Base-by-base conservation (phyloP, 2,329 filamentous ascomycete species). In the Aspergillus japonicus region DNA sequence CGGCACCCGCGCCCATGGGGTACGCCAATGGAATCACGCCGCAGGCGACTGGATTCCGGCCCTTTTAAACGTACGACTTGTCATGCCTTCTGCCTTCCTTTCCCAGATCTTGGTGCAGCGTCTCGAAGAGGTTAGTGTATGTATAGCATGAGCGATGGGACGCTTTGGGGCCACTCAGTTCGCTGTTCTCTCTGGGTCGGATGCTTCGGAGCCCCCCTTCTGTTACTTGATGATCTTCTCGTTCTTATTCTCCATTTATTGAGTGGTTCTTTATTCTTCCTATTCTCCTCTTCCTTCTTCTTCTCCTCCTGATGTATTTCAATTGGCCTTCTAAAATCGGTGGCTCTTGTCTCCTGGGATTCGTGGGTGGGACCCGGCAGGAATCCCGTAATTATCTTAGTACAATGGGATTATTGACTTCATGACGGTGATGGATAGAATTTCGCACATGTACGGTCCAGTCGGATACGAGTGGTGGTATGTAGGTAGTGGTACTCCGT, bases 11-110 rank as follows among this genome's bases (percentile, higher is more conserved):
- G 57, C 88, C 90, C 10, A 85, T 85, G 54, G 87, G 89, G 3
- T 96, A 95, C 72, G 83, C 91, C 23, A 98, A 97, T 73, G 94
- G 94, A 59, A 91, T 97, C 71, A 88, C 89, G 60, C 90, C 93
- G 60, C 93, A 97, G 81, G 85, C 90, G 55, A 98, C 94, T 65
- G 92, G 90, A 61, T 93, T 86, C 77, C 79, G 80, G 59, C 80
- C 78, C 55, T 85, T 85, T 69, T 85, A 80, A 72, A 69, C 60
- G 59, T 42, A 58, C 47, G 51, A 61, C 47, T 50, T 65, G 55
- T 63, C 57, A 59, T 51, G 54, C 58, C 47, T 61, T 50, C 47
- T 51, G 54, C 58, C 47, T 61, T 50, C 47, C 31, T 61, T 66
- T 50, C 61, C 58, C 51, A 63, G 35, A 33, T 65, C 60, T 50